These are phyloP conservation scores for Pythium sp. DNA, from an alignment of 352 stramenopile genomes.

Conservation along the genomic window DNA sequence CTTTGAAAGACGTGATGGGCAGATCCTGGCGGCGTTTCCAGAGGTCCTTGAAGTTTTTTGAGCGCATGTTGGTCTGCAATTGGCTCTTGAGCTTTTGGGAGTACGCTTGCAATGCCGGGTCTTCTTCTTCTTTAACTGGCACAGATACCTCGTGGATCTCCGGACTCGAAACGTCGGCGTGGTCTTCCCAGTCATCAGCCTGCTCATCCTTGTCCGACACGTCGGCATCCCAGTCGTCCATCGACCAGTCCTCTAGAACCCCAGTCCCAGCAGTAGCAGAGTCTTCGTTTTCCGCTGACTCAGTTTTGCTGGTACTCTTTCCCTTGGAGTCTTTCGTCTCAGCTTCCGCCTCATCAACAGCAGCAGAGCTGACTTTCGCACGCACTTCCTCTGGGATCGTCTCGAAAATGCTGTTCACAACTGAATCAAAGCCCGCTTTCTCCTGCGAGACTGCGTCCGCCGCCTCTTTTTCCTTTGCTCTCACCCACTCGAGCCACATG, in stretches of 20 bases:
- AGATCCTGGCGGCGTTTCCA: constrained; percentile 50
- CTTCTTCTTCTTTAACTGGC: constrained; percentile 18
- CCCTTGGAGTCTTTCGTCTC: constrained; percentile 12
- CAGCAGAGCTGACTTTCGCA: constrained; percentile 21
- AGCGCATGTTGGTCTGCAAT: constrained; percentile 35
- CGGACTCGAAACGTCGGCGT: background rate
- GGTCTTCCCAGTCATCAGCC: constrained; percentile 6
- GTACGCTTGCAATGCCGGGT: constrained; percentile 19
- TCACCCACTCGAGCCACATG: constrained; percentile 83
- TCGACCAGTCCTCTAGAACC: constrained; percentile 48
- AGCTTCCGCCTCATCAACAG: background rate
- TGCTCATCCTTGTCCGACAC: constrained; percentile 19
- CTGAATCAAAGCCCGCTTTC: constrained; percentile 48
- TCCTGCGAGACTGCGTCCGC: constrained; percentile 32
- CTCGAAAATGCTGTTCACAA: constrained; percentile 51
- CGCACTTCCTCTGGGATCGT: constrained; percentile 50
- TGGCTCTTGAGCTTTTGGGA: constrained; percentile 39
- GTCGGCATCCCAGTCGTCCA: constrained; percentile 77
- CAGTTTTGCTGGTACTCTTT: background rate
- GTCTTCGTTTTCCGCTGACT: background rate
- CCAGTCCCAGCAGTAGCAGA: background rate
- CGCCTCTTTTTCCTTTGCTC: constrained; percentile 34
- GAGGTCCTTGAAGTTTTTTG: constrained; percentile 37
- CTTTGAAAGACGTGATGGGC: constrained; percentile 76
- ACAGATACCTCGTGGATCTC: background rate